Percentiles rank a stretch among this genome's conserved stretches.
Evolutionary conservation across 805 yeast species (phyloP).

Genomic region (Candida wancherniae): DNA sequence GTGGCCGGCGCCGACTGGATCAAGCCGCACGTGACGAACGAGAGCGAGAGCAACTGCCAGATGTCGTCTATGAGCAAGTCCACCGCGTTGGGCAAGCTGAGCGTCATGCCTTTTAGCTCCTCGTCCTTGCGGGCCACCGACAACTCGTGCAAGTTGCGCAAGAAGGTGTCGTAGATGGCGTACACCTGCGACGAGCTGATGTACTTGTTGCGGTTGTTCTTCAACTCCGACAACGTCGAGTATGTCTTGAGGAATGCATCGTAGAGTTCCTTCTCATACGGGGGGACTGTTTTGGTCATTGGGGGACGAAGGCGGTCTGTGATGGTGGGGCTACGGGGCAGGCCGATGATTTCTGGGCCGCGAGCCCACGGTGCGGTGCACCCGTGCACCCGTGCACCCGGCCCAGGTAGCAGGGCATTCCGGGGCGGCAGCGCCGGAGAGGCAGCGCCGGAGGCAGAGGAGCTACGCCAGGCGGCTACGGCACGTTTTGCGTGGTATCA

Average conservation of each 20-base stretch:
- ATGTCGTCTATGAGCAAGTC: conserved; percentile 82
- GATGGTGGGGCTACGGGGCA: too few species aligned
- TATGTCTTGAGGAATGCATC: conserved; percentile 26
- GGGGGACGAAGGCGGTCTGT: too few species aligned
- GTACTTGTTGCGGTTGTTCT: conserved; percentile 61
- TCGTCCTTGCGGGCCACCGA: conserved; percentile 48
- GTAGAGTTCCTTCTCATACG: conserved; percentile 31
- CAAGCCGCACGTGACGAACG: conserved; percentile 88
- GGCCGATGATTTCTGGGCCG: too few species aligned
- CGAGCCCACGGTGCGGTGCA: too few species aligned
- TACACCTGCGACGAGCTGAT: conserved; percentile 67
- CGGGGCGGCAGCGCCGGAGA: too few species aligned
- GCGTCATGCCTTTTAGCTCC: conserved; percentile 34
- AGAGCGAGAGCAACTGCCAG: conserved; percentile 79
- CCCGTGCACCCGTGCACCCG: conserved; percentile 2
- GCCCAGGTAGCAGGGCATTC: background rate
- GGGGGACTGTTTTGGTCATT: conserved; percentile 25
- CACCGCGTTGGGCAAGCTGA: conserved; percentile 46
- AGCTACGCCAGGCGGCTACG: background rate
- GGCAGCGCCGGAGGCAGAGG: background rate
- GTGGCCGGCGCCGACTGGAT: conserved; percentile 91
- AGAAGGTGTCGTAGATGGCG: conserved; percentile 52
- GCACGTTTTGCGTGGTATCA: too few species aligned
- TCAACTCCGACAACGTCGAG: conserved; percentile 31
- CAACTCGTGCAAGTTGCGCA: conserved; percentile 49